Evolutionary conservation across 352 stramenopile species (phyloP).

Genomic region (Phytophthora litchii): DNA sequence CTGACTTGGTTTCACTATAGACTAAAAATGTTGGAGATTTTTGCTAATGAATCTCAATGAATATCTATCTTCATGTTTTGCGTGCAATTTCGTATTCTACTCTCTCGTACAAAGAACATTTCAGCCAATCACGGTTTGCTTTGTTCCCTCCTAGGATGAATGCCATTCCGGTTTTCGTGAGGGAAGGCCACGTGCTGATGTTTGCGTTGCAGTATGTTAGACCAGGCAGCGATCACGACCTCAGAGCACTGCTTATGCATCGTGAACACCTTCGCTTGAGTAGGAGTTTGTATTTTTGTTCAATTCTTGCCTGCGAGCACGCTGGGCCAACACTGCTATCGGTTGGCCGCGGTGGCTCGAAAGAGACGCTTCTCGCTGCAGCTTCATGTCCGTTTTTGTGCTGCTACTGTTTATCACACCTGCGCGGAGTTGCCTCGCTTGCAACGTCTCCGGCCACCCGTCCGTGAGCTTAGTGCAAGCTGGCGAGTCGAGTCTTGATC

Average conservation of each 20-base stretch:
- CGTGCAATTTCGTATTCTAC: too few species aligned
- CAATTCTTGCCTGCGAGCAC: conserved; percentile 16
- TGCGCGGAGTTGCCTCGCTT: background rate
- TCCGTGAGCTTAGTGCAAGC: conserved; percentile 60
- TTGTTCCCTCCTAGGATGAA: too few species aligned
- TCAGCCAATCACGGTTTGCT: too few species aligned
- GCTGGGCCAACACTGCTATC: conserved; percentile 30
- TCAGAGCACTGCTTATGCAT: background rate
- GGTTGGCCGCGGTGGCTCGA: conserved; percentile 18
- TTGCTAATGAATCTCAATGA: too few species aligned
- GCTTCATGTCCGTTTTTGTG: conserved; percentile 32
- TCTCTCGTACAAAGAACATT: too few species aligned
- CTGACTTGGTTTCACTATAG: too few species aligned
- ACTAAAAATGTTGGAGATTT: too few species aligned
- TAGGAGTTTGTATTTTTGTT: conserved; percentile 37
- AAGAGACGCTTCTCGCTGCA: conserved; percentile 25
- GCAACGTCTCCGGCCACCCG: conserved; percentile 2
- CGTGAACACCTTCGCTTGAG: conserved; percentile 11
- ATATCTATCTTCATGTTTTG: too few species aligned
- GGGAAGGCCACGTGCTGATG: background rate
- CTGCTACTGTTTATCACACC: conserved; percentile 27
- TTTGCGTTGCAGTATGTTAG: conserved; percentile 28
- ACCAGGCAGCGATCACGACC: conserved; percentile 6
- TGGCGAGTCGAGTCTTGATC: conserved; percentile 97
- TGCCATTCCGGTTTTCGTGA: too few species aligned